A percentile compares a stretch with the other conserved stretches of the same genome.
Conservation (phyloP, 2,329 filamentous ascomycete species). For the Elsinoe necatrix region DNA sequence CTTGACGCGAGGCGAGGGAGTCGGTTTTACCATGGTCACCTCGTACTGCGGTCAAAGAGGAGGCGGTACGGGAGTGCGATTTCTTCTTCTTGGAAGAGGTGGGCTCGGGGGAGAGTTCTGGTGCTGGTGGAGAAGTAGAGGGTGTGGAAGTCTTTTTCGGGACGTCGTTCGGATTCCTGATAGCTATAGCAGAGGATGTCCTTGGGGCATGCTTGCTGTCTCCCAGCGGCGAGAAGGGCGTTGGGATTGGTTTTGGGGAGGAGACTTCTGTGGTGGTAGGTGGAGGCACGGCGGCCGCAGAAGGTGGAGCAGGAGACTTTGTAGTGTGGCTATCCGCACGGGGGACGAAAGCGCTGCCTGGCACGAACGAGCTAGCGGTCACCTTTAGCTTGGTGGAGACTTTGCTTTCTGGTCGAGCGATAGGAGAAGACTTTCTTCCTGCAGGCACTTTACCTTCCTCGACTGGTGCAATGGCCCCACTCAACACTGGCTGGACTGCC, state of each 20-base stretch:
- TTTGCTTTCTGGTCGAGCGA: background rate
- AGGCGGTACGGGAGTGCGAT: conserved; percentile 1
- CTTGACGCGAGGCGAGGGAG: background rate
- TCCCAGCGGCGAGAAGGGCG: background rate
- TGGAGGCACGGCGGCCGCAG: background rate
- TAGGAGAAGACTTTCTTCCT: background rate
- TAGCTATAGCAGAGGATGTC: background rate
- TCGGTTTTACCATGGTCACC: conserved; percentile 7
- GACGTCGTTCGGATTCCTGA: background rate
- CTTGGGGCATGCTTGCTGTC: conserved; percentile 2
- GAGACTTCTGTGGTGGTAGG: background rate
- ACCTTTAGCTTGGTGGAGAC: background rate
- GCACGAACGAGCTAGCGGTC: background rate
- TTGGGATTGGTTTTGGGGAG: background rate
- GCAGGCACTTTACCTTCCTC: background rate
- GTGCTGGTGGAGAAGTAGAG: background rate
- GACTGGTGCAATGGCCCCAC: background rate
- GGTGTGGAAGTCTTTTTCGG: no score
- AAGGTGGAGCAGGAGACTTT: background rate
- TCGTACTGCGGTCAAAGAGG: background rate
- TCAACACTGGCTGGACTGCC: background rate
- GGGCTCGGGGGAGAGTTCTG: background rate
- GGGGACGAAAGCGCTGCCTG: background rate
- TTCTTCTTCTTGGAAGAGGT: background rate
- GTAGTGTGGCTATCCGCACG: background rate